Evolutionary conservation across 129 eudicot species (phyloP).

Genomic region (Apium graveolens): DNA sequence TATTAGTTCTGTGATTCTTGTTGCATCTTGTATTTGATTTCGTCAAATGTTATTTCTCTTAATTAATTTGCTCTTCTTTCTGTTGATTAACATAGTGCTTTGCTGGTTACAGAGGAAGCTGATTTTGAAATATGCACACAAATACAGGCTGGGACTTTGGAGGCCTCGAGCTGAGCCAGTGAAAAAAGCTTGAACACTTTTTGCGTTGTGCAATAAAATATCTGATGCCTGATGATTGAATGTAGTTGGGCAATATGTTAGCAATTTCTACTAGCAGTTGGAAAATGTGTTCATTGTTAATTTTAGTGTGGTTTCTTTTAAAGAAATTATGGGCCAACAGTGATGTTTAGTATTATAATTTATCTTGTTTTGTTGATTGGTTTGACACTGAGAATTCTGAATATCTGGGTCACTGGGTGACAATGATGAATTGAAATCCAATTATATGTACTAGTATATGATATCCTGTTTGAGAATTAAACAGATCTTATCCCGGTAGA

Average conservation of each 20-base stretch:
- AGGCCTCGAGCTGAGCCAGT: slow-evolving; percentile 64
- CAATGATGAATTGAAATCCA: neutral
- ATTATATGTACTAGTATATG: neutral
- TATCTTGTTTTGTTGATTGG: neutral
- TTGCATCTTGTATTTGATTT: neutral
- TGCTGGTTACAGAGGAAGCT: slow-evolving; percentile 76
- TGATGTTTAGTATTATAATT: neutral
- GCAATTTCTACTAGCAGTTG: neutral
- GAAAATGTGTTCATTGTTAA: neutral
- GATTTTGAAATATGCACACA: slow-evolving; percentile 79
- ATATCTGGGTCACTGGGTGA: neutral
- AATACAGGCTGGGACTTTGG: slow-evolving; percentile 95
- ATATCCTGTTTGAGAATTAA: neutral
- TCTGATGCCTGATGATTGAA: neutral
- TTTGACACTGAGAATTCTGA: neutral
- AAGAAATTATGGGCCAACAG: neutral
- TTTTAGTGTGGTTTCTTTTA: neutral
- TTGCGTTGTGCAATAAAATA: neutral
- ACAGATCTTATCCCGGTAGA: too few relatives aligned
- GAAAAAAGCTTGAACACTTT: slow-evolving; percentile 19
- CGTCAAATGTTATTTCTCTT: neutral
- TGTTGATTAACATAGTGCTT: slow-evolving; percentile 5
- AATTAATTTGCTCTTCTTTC: neutral
- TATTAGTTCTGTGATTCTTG: neutral
- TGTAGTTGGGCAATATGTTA: neutral